Evolutionary conservation across 768 basidiomycete species (phyloP).

Genomic region (Lentinula edodes): DNA sequence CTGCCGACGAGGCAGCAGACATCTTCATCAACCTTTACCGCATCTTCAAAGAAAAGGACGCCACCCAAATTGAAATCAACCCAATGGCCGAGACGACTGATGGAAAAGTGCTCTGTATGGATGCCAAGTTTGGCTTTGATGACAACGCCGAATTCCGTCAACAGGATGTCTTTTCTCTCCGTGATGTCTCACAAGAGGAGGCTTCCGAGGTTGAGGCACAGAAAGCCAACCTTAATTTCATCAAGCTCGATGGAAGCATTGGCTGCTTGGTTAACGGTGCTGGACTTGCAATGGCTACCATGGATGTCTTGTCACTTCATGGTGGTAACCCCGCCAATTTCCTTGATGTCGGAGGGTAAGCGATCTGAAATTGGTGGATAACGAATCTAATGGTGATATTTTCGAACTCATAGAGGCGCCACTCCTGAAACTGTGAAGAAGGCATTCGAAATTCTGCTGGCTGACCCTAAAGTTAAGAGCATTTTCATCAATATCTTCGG

Average conservation of each 20-base stretch:
- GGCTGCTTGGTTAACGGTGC: constrained; percentile 99
- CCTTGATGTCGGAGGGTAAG: constrained; percentile 93
- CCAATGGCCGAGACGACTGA: constrained; percentile 91
- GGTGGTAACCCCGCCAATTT: constrained; percentile 98
- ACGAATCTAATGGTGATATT: neutral
- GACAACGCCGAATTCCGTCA: constrained; percentile 99
- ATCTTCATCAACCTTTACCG: constrained; percentile 93
- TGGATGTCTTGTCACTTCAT: constrained; percentile 97
- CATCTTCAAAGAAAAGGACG: constrained; percentile 98
- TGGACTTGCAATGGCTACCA: constrained; percentile 98
- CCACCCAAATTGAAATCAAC: constrained; percentile 99
- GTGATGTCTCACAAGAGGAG: constrained; percentile 94
- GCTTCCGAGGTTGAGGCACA: constrained; percentile 97
- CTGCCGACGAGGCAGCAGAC: constrained; percentile 78
- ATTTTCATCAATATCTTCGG: constrained; percentile 99
- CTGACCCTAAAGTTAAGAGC: constrained; percentile 90
- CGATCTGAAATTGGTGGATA: neutral
- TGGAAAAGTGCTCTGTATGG: constrained; percentile 96
- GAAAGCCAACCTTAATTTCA: constrained; percentile 94
- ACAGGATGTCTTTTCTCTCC: constrained; percentile 78
- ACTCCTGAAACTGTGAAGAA: constrained; percentile 99
- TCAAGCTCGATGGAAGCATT: constrained; percentile 96
- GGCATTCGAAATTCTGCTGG: constrained; percentile 91
- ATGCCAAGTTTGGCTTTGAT: constrained; percentile 99
- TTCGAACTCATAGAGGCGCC: constrained; percentile 59